These are phyloP conservation scores for Cyclotella choctawhatcheeana DNA, from an alignment of 108 stramenopile genomes.

Conservation along the genomic window DNA sequence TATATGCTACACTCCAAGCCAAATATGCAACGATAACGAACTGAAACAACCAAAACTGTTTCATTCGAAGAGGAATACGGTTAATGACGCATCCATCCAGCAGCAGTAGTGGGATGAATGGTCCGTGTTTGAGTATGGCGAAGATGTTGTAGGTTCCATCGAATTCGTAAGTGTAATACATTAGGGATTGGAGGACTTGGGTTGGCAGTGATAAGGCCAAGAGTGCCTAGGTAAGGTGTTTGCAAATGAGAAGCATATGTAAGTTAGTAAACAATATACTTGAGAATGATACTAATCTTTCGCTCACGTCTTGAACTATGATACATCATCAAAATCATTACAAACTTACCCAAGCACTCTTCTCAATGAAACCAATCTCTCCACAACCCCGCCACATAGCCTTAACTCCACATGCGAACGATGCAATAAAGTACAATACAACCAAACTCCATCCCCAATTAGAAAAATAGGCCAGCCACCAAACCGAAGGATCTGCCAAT, in stretches of 20 bases:
- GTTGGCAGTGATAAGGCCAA: slow-evolving; percentile 27
- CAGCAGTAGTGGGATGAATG: slow-evolving; percentile 11
- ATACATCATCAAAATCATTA: too few species aligned
- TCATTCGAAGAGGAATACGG: slow-evolving; percentile 33
- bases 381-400: not conserved
- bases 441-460: slow-evolving; percentile 15
- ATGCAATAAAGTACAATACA: slow-evolving; percentile 10
- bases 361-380: not conserved
- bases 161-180: slow-evolving; percentile 27
- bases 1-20: slow-evolving; percentile 3
- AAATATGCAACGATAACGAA: not conserved
- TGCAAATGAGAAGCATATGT: not conserved
- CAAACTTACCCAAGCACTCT: slow-evolving; percentile 4
- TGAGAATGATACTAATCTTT: not conserved
- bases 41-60: slow-evolving; percentile 8
- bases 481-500: not conserved
- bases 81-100: slow-evolving; percentile 30
- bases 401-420: not conserved
- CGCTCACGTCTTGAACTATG: too few species aligned
- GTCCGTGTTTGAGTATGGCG: slow-evolving; percentile 20
- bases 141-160: slow-evolving; percentile 7
- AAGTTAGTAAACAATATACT: not conserved
- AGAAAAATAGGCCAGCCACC: slow-evolving; percentile 25
- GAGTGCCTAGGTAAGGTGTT: slow-evolving; percentile 12
- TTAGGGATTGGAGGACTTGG: slow-evolving; percentile 25